Percentiles rank a stretch among this genome's conserved stretches.
phyloP scores from a whole-genome alignment of 2,329 filamentous ascomycete species.

The Trichoderma sp. region DNA sequence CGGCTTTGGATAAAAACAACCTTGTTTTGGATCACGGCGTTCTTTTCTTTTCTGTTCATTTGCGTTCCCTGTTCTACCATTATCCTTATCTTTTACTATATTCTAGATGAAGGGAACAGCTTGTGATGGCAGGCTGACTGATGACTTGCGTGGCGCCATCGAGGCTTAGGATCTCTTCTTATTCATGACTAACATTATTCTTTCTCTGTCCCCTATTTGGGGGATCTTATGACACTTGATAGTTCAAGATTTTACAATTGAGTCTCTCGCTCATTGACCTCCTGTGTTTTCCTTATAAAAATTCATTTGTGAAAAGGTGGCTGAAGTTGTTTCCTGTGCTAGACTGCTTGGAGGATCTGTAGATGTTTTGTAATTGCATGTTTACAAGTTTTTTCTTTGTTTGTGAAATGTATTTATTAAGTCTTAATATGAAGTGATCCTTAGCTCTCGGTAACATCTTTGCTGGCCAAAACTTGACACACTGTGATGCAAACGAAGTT shows the following conservation, averaged over 20 bases:
- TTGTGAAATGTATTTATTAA: constrained; percentile 1
- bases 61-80: neutral
- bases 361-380: constrained; percentile 16
- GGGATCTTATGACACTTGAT: constrained; percentile 19
- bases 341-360: neutral
- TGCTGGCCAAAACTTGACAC: neutral
- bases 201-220: neutral
- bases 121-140: constrained; percentile 19
- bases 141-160: constrained; percentile 21
- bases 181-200: constrained; percentile 12
- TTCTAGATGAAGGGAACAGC: constrained; percentile 14
- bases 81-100: neutral
- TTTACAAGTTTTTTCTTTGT: neutral
- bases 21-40: constrained; percentile 30
- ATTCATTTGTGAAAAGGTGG: neutral
- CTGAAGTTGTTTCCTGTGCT: neutral
- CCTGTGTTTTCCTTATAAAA: neutral
- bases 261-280: constrained; percentile 9
- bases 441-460: neutral
- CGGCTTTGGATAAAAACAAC: constrained; percentile 32
- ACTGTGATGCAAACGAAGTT: neutral
- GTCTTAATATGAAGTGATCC: constrained; percentile 4
- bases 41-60: constrained; percentile 26
- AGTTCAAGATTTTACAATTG: constrained; percentile 16
- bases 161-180: constrained; percentile 16